phyloP scores from a whole-genome alignment of 805 yeast species.

The Saturnispora galanensis region DNA sequence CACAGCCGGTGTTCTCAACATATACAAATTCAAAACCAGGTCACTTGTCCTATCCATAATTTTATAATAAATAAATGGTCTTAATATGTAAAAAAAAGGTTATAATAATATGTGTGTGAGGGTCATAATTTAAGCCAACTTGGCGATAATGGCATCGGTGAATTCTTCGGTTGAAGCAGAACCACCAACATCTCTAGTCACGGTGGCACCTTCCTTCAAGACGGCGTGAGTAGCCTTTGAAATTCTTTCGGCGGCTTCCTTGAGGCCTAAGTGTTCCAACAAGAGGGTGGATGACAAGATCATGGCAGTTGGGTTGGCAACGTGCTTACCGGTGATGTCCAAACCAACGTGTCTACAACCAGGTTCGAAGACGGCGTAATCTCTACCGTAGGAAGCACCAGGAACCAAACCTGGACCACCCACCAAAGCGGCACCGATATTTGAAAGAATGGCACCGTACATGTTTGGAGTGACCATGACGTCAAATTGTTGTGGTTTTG shows the following conservation, averaged over 20 bases:
- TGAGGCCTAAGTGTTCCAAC: slow-evolving; percentile 92
- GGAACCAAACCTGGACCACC: slow-evolving; percentile 99
- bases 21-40: slow-evolving; percentile 38
- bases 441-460: slow-evolving; percentile 94
- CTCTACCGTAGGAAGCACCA: slow-evolving; percentile 97
- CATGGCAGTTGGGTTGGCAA: slow-evolving; percentile 98
- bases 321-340: slow-evolving; percentile 87
- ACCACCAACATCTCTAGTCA: slow-evolving; percentile 92
- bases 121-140: slow-evolving; percentile 33
- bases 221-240: slow-evolving; percentile 84
- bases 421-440: slow-evolving; percentile 93
- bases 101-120: not conserved
- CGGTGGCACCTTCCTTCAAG: slow-evolving; percentile 74
- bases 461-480: slow-evolving; percentile 96
- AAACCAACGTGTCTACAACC: slow-evolving; percentile 99
- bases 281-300: slow-evolving; percentile 82
- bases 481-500: slow-evolving; percentile 96
- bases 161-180: slow-evolving; percentile 82
- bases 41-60: not conserved
- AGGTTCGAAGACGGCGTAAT: slow-evolving; percentile 96
- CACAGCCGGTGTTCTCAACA: slow-evolving; percentile 63
- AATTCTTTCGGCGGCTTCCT: slow-evolving; percentile 74
- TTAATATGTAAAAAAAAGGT: not conserved
- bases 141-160: slow-evolving; percentile 79
- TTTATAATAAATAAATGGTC: not conserved